Percentiles rank a stretch among this genome's conserved stretches.
Conservation (phyloP, 2,329 filamentous ascomycete genomes). For the Colletotrichum sp. region DNA sequence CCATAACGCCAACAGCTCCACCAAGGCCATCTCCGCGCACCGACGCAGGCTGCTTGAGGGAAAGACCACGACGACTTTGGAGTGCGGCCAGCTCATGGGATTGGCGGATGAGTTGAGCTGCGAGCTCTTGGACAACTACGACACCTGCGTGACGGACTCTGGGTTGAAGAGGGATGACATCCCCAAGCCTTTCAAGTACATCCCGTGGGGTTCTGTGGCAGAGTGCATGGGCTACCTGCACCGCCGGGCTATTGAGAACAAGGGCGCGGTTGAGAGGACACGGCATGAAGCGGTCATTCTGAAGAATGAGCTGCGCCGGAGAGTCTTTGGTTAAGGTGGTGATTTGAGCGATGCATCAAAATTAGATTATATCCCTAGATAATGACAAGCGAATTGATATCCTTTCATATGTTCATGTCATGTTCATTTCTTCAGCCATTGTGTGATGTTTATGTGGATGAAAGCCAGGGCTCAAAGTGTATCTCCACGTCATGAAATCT, state of each 20-base stretch:
- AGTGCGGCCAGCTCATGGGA: conserved; percentile 46
- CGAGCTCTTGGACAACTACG: conserved; percentile 48
- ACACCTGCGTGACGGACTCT: conserved; percentile 2
- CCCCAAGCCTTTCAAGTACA: conserved; percentile 24
- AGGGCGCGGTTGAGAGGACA: conserved; percentile 23
- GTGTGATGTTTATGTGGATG: background rate
- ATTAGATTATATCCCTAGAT: background rate
- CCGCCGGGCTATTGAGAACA: conserved; percentile 26
- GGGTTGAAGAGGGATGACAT: conserved; percentile 11
- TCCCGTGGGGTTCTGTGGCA: conserved; percentile 24
- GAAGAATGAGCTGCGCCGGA: conserved; percentile 31
- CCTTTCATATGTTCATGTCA: conserved; percentile 44
- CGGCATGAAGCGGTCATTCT: conserved; percentile 30
- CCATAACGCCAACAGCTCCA: conserved; percentile 65
- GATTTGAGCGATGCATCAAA: background rate
- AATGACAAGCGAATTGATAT: background rate
- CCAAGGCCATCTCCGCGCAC: conserved; percentile 68
- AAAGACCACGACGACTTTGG: conserved; percentile 42
- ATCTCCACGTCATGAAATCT: background rate
- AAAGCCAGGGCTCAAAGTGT: rapidly evolving
- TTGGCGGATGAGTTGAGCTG: conserved; percentile 95
- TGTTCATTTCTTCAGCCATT: background rate
- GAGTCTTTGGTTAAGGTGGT: conserved; percentile 25
- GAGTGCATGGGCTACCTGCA: conserved; percentile 26
- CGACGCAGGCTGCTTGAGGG: conserved; percentile 55